phyloP scores from a whole-genome alignment of 1,139 yeast genomes.

The Candida pseudocylindracea region DNA sequence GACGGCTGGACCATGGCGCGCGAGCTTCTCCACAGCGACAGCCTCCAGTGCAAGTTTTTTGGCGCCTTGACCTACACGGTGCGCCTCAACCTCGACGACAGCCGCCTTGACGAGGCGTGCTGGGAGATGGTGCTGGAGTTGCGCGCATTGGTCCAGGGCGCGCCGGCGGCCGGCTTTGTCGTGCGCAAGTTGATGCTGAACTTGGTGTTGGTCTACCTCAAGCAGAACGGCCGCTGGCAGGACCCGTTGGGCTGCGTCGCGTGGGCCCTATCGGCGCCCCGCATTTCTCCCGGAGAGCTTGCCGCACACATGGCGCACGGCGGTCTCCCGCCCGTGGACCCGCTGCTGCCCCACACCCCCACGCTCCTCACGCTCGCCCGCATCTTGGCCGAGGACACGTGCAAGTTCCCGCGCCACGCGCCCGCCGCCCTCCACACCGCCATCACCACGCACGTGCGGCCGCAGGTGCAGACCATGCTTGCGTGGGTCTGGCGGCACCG shows the following conservation, averaged over 20 bases:
- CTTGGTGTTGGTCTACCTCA: constrained; percentile 1
- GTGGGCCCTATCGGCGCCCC: too few species aligned
- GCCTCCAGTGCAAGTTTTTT: constrained; percentile 35
- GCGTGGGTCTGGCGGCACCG: too few species aligned
- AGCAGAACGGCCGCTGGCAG: constrained; percentile 1
- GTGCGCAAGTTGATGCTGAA: constrained; percentile 1
- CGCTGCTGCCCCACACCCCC: too few species aligned
- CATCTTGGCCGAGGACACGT: too few species aligned
- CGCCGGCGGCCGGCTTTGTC: constrained; percentile 1
- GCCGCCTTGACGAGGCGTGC: constrained; percentile 1
- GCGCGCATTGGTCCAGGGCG: not conserved
- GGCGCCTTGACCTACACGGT: constrained; percentile 53
- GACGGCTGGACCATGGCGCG: constrained; percentile 29
- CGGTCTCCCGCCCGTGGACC: too few species aligned
- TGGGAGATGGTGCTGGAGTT: constrained; percentile 1
- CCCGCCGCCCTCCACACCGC: too few species aligned
- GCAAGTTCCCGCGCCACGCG: too few species aligned
- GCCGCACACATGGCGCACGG: too few species aligned
- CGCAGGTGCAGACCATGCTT: too few species aligned
- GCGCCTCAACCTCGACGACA: constrained; percentile 18
- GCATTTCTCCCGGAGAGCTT: too few species aligned
- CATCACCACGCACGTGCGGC: too few species aligned
- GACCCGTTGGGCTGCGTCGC: not conserved
- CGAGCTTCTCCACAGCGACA: constrained; percentile 16
- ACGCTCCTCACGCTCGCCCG: too few species aligned